A percentile compares a stretch with the other conserved stretches of the same genome.
phyloP scores from a whole-genome alignment of 768 basidiomycete genomes.

The Tephrocybe sp. region DNA sequence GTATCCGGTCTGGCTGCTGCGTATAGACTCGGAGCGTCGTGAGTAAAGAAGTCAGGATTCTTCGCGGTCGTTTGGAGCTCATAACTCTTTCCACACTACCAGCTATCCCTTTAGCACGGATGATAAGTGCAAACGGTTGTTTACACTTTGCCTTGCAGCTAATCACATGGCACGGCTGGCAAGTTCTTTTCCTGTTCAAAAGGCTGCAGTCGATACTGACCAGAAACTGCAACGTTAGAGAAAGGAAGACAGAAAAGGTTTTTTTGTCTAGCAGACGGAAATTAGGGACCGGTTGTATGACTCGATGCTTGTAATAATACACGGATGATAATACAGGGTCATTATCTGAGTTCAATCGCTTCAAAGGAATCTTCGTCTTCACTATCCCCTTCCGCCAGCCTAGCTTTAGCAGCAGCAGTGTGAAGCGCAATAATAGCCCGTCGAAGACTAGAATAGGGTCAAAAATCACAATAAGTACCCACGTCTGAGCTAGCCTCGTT shows the following conservation, averaged over 20 bases:
- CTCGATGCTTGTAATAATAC: not conserved
- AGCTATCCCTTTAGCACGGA: constrained; percentile 32
- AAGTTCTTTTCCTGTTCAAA: not conserved
- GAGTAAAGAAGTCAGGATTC: constrained; percentile 6
- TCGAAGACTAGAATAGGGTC: too few species aligned
- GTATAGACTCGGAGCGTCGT: constrained; percentile 36
- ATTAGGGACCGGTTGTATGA: not conserved
- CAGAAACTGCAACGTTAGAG: constrained; percentile 5
- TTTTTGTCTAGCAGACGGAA: constrained; percentile 12
- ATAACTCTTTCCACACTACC: constrained; percentile 1
- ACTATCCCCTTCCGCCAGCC: too few species aligned
- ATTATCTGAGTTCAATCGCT: not conserved
- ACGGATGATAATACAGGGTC: not conserved
- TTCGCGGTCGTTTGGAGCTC: not conserved
- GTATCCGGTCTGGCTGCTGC: constrained; percentile 37
- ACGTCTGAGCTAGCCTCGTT: too few species aligned
- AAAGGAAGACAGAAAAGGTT: constrained; percentile 19
- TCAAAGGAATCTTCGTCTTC: not conserved
- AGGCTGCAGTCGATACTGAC: not conserved
- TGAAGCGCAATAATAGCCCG: too few species aligned
- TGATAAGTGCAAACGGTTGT: constrained; percentile 27
- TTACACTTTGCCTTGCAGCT: constrained; percentile 26
- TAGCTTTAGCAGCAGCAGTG: too few species aligned
- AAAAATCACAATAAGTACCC: too few species aligned
- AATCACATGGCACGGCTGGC: constrained; percentile 23